Conservation (phyloP, 2,329 filamentous ascomycete genomes). For the Amauroascus verrucosus region DNA sequence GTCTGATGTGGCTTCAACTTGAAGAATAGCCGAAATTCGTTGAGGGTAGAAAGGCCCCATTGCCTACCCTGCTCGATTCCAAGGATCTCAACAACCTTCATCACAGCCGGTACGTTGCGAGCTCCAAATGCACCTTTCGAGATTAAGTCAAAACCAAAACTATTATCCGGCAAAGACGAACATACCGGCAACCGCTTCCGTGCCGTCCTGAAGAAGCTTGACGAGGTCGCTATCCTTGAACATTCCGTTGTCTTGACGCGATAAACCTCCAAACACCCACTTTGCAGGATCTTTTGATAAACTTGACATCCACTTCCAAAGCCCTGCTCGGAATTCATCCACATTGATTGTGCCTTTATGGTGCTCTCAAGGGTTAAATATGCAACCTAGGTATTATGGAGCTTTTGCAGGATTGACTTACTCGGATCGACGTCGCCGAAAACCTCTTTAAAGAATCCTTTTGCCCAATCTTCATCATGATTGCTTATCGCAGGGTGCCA, state of each 20-base stretch:
- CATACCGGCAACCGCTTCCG: conserved; percentile 56
- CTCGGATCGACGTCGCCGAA: conserved; percentile 15
- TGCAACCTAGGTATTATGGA: neutral
- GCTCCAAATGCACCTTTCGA: conserved; percentile 52
- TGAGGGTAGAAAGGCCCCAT: conserved; percentile 43
- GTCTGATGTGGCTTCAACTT: conserved; percentile 47
- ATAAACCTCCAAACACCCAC: conserved; percentile 52
- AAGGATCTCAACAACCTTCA: conserved; percentile 66
- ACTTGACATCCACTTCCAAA: conserved; percentile 16
- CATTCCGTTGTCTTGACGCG: conserved; percentile 50
- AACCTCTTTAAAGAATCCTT: conserved; percentile 46
- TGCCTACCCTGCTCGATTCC: conserved; percentile 66
- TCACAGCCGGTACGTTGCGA: conserved; percentile 58
- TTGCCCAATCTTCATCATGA: conserved; percentile 64
- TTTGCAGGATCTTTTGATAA: conserved; percentile 52
- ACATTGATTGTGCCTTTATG: neutral
- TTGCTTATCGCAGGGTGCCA: conserved; percentile 56
- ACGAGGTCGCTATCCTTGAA: conserved; percentile 61
- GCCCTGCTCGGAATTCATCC: neutral
- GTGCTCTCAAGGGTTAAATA: neutral
- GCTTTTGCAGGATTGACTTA: neutral
- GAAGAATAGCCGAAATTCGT: conserved; percentile 54
- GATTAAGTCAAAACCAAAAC: neutral
- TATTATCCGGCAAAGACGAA: conserved; percentile 8
- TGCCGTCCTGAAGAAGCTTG: conserved; percentile 48